Evolutionary conservation across 2,329 filamentous ascomycete genomes (phyloP), one percentile per base, ranked within the genome.

Genomic region (Colletotrichum lentis): DNA sequence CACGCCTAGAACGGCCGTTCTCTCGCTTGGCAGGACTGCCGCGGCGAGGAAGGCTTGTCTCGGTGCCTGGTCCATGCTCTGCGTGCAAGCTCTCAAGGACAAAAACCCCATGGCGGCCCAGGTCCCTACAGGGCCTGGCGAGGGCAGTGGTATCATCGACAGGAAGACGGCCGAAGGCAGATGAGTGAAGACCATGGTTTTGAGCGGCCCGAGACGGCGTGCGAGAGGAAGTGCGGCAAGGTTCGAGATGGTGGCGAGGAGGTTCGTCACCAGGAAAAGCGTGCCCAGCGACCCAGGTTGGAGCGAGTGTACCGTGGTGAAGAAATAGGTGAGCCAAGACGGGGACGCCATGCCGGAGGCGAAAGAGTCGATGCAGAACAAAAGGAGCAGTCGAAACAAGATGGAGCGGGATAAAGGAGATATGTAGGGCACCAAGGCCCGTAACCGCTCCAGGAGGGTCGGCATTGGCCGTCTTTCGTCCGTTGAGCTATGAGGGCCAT

Each of bases 151-250:
- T 24, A 93, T 86, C 22, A 92, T 77, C 16, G 86, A 80, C 1
- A 92, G 83, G 71, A 88, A 89, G 31, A 92, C 77, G 8, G 90
- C 82, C 0, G 89, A 91, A 0, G 91, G 91, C 0, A 93, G 80
- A 37, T 93, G 90, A 0, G 90, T 92, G 73, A 91, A 91, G 10
- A 91, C 89, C 90, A 93, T 93, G 1, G 90, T 92, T 81, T 89
- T 88, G 52, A 92, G 84, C 43, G 93, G 86, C 6, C 86, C 86
- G 44, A 88, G 78, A 5, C 85, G 79, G 35, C 84, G 84, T 6
- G 86, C 83, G 1, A 88, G 78, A 5, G 85, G 83, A 5, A 84
- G 82, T 0, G 86, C 85, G 0, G 84, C 78, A 14, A 88, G 76
- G 72, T 83, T 85, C 0, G 85, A 87, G 1, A 77, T 67, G 0